Base-by-base conservation (phyloP, 2,329 filamentous ascomycete genomes). In the Thelonectria olida region DNA sequence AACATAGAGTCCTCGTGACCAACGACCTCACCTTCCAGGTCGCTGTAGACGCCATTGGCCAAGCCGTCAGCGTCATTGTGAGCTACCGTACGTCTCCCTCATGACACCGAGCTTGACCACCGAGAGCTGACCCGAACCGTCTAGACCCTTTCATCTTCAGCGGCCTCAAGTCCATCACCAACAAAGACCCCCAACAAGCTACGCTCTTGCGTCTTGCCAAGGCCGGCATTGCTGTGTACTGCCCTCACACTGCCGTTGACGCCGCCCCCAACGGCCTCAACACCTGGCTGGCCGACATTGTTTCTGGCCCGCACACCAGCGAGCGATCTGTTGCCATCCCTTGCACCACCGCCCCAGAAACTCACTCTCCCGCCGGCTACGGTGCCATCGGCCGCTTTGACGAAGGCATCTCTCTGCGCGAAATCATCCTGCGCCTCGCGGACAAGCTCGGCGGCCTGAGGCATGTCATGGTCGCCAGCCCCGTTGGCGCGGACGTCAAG, bases 81-180 rank as follows among this genome's bases (percentile, higher is more conserved):
- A 91, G 93, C 72, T 99, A 99, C 77, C 96, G 93, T 96, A 60
- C 19, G 76, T 56, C 5, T 27, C 19, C 4, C 2, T 15, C 12
- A 15, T n/a, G n/a, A n/a, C n/a, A n/a, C n/a, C n/a, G n/a, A n/a
- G n/a, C n/a, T n/a, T n/a, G n/a, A n/a, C n/a, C n/a, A n/a, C n/a
- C n/a, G n/a, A n/a, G n/a, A n/a, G n/a, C 17, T 53, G 15, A 67
- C 20, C 31, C 34, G 6, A 13, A 7, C 19, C 20, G 8, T 54
- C 63, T 69, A 96, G 92, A 99, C 78, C 96, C 96, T 20, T 96
- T 98, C 75, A 98, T 99, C 74, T 99, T 99, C 83, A 89, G 92
- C 49, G 92, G 92, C 54, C 84, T 99, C 68, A 99, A 97, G 79
- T 90, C 92, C 66, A 82, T 99, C 74, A 97, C 92, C 31, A 86